Percentiles rank a stretch among this genome's conserved stretches.
Conservation (phyloP, 1,139 yeast genomes). For the Yamadazyma friedrichii region DNA sequence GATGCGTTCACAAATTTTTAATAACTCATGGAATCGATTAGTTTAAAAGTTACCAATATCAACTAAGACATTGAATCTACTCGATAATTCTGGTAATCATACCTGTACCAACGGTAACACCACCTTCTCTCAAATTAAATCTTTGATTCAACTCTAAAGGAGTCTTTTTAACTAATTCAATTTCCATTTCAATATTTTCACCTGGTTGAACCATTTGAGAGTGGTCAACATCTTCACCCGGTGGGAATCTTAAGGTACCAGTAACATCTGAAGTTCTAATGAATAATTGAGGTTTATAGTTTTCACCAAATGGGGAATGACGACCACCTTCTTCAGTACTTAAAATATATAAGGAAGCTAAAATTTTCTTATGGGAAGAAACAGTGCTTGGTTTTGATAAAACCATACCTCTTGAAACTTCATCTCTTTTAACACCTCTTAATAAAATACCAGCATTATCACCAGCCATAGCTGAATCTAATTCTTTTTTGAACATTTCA, state of each 20-base stretch:
- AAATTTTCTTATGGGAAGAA: constrained; percentile 89
- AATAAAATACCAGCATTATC: constrained; percentile 97
- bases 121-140: constrained; percentile 99
- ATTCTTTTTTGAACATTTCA: constrained; percentile 98
- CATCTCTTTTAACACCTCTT: constrained; percentile 99
- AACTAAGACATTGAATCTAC: constrained; percentile 23
- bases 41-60: too few relatives aligned
- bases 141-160: constrained; percentile 96
- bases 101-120: constrained; percentile 99
- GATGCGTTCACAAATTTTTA: too few relatives aligned
- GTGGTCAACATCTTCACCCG: constrained; percentile 75
- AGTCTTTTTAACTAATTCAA: constrained; percentile 86
- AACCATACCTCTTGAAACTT: constrained; percentile 96
- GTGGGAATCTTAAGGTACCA: constrained; percentile 88
- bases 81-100: constrained; percentile 91
- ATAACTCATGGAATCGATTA: too few relatives aligned
- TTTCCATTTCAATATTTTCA: constrained; percentile 96
- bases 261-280: constrained; percentile 96
- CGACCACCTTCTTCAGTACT: constrained; percentile 99
- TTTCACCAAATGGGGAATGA: constrained; percentile 94
- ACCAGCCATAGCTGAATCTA: constrained; percentile 97
- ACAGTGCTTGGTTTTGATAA: constrained; percentile 90
- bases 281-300: constrained; percentile 98
- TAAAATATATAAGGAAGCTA: constrained; percentile 89
- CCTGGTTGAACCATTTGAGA: constrained; percentile 96